Conservation (phyloP, 2,329 filamentous ascomycete genomes). For the Escovopsis sp. region DNA sequence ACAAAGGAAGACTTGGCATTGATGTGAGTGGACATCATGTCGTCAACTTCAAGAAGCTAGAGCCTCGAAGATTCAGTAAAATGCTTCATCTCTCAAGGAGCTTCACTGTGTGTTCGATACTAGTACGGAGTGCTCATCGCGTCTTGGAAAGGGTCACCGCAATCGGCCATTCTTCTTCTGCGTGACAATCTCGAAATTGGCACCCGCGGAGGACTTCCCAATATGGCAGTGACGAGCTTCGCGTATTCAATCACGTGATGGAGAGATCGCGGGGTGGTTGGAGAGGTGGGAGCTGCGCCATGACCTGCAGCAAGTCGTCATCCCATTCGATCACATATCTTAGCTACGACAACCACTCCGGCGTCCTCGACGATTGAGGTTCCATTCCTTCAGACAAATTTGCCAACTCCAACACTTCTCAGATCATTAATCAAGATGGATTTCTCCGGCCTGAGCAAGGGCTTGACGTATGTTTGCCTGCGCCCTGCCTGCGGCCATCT, state of each 20-base stretch:
- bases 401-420: neutral
- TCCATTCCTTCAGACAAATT: neutral
- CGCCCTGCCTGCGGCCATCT: neutral
- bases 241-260: neutral
- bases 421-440: conserved; percentile 28
- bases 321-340: neutral
- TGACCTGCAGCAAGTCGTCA: neutral
- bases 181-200: too few species aligned
- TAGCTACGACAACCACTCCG: neutral
- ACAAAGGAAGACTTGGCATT: neutral
- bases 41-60: too few species aligned
- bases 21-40: neutral
- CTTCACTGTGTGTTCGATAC: too few species aligned
- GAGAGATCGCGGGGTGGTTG: neutral
- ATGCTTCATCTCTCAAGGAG: too few species aligned
- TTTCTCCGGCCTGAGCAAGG: conserved; percentile 44
- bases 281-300: neutral
- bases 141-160: too few species aligned
- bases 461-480: conserved; percentile 31
- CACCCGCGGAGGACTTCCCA: too few species aligned
- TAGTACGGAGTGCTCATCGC: too few species aligned
- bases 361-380: neutral
- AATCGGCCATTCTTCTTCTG: too few species aligned
- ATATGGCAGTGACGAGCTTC: too few species aligned
- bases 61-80: too few species aligned